Evolutionary conservation across 2,329 filamentous ascomycete genomes (phyloP), one percentile per base, ranked within the genome.

Genomic region (Diplodia scrobiculata): DNA sequence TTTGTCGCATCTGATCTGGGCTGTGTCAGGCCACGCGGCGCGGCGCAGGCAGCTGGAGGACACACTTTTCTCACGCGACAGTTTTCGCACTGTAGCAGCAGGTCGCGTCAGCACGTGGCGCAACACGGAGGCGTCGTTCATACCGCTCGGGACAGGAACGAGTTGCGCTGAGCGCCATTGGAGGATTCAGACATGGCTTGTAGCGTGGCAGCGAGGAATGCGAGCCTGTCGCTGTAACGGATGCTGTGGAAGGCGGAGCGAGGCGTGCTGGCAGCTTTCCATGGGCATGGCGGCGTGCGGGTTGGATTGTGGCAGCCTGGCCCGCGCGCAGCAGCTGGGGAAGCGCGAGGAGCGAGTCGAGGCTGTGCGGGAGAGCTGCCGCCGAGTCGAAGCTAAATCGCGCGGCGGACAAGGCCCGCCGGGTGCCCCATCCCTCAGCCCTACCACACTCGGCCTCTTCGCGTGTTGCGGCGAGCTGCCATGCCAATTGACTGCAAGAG

Each of bases 1-100:
- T 29, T 63, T 63, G 47, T 63, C 59, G n/a, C 59, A 63, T 27
- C 47, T 51, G 27, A 63, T 63, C 59, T 63, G n/a, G 19, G 25
- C 2, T 17, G 25, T n/a, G 41, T 48, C 55, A 34, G 55, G 27
- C 9, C 34, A 10, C 25, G 38, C 19, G 21, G 25, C 9, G 47
- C 10, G 29, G 19, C 29, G 59, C n/a, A n/a, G 21, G 32, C 29
- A 27, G 38, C 36, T 10, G 47, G 34, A 29, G 25, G 14, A 48
- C 55, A 10, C 7, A 63, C 59, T 52, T 63, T 63, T 63, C 59
- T 51, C 45, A 51, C 11, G 6, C 59, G 59, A 14, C 59, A 63
- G 27, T 63, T 63, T 25, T 63, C 59, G 21, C 59, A 63, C 59
- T 63, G 45, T 4, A 14, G 14, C 10, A 10, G 48, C 36, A 47